A percentile compares a stretch with the other conserved stretches of the same genome.
Evolutionary conservation across 2,329 filamentous ascomycete genomes (phyloP).

Genomic region (Alternaria tenuissima): DNA sequence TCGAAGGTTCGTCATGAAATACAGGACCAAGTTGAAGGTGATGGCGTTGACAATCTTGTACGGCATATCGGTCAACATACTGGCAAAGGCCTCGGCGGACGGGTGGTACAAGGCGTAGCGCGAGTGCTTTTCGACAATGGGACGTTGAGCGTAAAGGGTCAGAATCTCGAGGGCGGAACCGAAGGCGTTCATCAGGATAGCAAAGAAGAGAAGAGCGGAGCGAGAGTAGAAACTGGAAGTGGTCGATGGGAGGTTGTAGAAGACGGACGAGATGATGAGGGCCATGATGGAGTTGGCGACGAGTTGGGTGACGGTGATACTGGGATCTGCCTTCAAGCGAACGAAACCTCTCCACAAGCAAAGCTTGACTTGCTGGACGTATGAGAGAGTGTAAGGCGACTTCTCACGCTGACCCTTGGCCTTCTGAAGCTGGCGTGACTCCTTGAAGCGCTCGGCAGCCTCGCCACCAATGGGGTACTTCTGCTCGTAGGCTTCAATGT

Average conservation of each 20-base stretch:
- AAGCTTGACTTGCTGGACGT: slow-evolving; percentile 75
- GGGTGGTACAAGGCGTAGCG: slow-evolving; percentile 91
- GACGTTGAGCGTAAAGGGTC: slow-evolving; percentile 85
- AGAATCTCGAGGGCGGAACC: slow-evolving; percentile 83
- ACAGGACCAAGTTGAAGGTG: slow-evolving; percentile 79
- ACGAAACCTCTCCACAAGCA: slow-evolving; percentile 84
- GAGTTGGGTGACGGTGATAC: slow-evolving; percentile 72
- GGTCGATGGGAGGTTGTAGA: slow-evolving; percentile 74
- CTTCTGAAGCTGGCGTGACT: slow-evolving; percentile 57
- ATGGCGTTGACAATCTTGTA: slow-evolving; percentile 80
- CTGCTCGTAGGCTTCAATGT: slow-evolving; percentile 58
- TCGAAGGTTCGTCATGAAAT: slow-evolving; percentile 86
- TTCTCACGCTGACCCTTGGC: slow-evolving; percentile 63
- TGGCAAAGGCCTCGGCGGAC: slow-evolving; percentile 84
- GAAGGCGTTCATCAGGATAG: slow-evolving; percentile 86
- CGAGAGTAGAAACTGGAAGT: slow-evolving; percentile 80
- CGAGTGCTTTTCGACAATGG: slow-evolving; percentile 89
- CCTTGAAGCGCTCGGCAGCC: slow-evolving; percentile 55
- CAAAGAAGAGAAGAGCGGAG: slow-evolving; percentile 85
- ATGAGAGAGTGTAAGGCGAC: slow-evolving; percentile 86
- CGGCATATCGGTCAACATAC: slow-evolving; percentile 85
- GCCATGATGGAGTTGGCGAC: slow-evolving; percentile 79
- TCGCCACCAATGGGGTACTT: slow-evolving; percentile 57
- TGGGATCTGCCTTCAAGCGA: slow-evolving; percentile 78
- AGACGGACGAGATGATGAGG: slow-evolving; percentile 80